Conservation (phyloP, 306 rosid species). For the Vachellia pachyceras region DNA sequence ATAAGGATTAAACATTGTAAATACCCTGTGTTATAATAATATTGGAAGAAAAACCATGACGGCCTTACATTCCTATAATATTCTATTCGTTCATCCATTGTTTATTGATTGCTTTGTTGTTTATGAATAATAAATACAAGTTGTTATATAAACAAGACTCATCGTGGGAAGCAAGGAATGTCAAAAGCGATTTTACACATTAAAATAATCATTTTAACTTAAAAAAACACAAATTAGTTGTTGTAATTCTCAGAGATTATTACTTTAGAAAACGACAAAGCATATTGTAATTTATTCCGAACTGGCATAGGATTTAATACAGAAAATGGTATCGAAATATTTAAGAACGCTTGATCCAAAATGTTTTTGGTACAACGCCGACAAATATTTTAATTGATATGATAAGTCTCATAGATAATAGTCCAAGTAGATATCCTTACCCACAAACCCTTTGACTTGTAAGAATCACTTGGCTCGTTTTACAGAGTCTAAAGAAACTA, state of each 20-base stretch:
- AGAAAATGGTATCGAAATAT: not conserved
- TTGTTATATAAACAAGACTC: conserved; percentile 25
- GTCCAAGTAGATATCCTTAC: too few species aligned
- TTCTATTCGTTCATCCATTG: conserved; percentile 8
- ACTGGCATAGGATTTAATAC: not conserved
- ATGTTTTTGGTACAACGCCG: too few species aligned
- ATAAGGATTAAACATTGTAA: too few species aligned
- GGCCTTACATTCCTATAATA: conserved; percentile 32
- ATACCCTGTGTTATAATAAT: not conserved
- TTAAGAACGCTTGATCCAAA: too few species aligned
- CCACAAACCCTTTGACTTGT: too few species aligned
- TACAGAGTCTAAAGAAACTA: too few species aligned
- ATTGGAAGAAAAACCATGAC: conserved; percentile 36
- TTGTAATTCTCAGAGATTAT: not conserved
- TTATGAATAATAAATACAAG: conserved; percentile 7
- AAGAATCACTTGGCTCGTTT: too few species aligned
- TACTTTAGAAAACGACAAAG: not conserved
- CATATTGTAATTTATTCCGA: not conserved
- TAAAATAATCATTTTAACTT: not conserved
- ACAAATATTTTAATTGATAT: too few species aligned
- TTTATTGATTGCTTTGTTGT: conserved; percentile 35
- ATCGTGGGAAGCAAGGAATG: conserved; percentile 48
- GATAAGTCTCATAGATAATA: too few species aligned
- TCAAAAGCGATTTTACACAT: conserved; percentile 36
- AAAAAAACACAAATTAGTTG: not conserved